phyloP scores from a whole-genome alignment of 2,329 filamentous ascomycete genomes.

The Metarhizium guizhouense region DNA sequence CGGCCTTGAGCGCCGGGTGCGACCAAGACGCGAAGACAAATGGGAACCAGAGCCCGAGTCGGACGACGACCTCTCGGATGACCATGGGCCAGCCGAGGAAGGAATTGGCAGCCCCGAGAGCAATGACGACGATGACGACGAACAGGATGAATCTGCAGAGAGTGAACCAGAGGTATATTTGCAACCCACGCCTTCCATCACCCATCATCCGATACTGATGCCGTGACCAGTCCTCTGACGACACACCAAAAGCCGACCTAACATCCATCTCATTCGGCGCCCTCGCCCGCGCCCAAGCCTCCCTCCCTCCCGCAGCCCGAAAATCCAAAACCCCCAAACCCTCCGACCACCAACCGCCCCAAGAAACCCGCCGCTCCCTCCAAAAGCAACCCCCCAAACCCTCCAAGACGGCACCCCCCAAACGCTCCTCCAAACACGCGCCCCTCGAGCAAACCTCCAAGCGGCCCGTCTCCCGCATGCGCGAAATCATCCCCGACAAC shows the following conservation, averaged over 20 bases:
- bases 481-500: slow-evolving; percentile 54
- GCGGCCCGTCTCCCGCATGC: slow-evolving; percentile 70
- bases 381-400: background rate
- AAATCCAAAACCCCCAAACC: slow-evolving; percentile 16
- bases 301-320: slow-evolving; percentile 34
- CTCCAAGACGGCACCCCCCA: slow-evolving; percentile 11
- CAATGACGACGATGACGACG: slow-evolving; percentile 21
- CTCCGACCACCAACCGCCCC: background rate
- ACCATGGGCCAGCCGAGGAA: slow-evolving; percentile 20
- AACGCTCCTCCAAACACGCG: slow-evolving; percentile 71
- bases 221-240: background rate
- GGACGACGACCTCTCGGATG: slow-evolving; percentile 16
- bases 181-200: background rate
- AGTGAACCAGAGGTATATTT: slow-evolving; percentile 19
- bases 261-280: slow-evolving; percentile 75
- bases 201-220: background rate
- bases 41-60: slow-evolving; percentile 24
- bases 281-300: slow-evolving; percentile 77
- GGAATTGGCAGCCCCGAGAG: slow-evolving; percentile 16
- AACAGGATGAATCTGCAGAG: slow-evolving; percentile 12
- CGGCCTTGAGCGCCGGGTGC: slow-evolving; percentile 33
- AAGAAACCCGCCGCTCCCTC: background rate
- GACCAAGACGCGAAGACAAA: slow-evolving; percentile 34
- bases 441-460: slow-evolving; percentile 77
- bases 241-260: slow-evolving; percentile 31